Percentiles rank a stretch among this genome's conserved stretches.
Conservation (phyloP, 805 yeast genomes). For the Myxozyma neotropica region DNA sequence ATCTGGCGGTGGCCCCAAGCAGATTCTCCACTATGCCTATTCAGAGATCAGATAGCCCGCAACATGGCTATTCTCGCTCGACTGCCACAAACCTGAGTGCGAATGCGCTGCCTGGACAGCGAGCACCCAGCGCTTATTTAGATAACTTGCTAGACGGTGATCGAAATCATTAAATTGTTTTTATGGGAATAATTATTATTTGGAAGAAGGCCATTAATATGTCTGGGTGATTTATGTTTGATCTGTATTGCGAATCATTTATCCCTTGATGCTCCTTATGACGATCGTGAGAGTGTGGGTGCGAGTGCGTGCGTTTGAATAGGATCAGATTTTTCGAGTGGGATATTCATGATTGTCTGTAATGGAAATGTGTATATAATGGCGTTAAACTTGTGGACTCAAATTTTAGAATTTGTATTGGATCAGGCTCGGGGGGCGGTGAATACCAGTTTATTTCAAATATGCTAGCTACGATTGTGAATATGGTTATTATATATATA, state of each 20-base stretch:
- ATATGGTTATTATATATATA: background rate
- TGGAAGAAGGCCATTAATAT: no score
- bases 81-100: slow-evolving; percentile 1
- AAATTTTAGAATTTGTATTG: background rate
- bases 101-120: slow-evolving; percentile 26
- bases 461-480: no score
- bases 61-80: slow-evolving; percentile 1
- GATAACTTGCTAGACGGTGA: slow-evolving; percentile 42
- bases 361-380: background rate
- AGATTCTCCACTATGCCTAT: slow-evolving; percentile 8
- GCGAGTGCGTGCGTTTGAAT: background rate
- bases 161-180: no score
- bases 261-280: no score
- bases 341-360: background rate
- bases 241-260: no score
- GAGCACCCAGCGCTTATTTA: slow-evolving; percentile 46
- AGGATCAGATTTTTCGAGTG: background rate
- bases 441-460: background rate
- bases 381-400: slow-evolving; percentile 1
- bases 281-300: no score
- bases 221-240: no score
- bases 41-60: slow-evolving; percentile 20
- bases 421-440: background rate
- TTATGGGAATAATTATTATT: no score
- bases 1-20: slow-evolving; percentile 9